phyloP scores from a whole-genome alignment of 768 basidiomycete species.

The Saitozyma sp. region DNA sequence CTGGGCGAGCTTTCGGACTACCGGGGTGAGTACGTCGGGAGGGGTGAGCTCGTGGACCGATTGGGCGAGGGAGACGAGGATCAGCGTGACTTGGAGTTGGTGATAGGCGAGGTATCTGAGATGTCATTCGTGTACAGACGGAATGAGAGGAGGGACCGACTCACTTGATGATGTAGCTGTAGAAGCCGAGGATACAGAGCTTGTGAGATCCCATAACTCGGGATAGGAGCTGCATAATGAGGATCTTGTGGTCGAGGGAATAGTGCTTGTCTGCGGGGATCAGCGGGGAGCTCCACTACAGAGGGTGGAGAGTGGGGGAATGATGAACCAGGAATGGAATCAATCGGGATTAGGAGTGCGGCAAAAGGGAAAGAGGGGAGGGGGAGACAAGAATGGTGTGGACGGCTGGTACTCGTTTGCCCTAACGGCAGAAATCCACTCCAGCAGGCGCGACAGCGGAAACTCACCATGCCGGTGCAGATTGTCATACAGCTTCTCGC shows the following conservation, averaged over 20 bases:
- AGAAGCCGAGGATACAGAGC: constrained; percentile 88
- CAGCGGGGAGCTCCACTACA: not conserved
- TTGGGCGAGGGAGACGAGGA: constrained; percentile 90
- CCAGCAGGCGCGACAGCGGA: not conserved
- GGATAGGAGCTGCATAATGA: constrained; percentile 93
- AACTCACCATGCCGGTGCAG: constrained; percentile 65
- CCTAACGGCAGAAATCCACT: not conserved
- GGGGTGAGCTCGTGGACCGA: constrained; percentile 94
- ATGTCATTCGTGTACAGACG: constrained; percentile 4
- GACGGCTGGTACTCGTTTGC: too few species aligned
- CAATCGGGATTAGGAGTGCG: too few species aligned
- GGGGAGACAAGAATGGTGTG: too few species aligned
- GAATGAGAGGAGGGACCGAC: constrained; percentile 6
- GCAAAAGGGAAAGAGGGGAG: too few species aligned
- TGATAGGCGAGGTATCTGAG: constrained; percentile 82
- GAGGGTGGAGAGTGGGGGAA: too few species aligned
- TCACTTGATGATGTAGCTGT: constrained; percentile 79
- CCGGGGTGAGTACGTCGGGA: constrained; percentile 84
- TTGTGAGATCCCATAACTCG: constrained; percentile 92
- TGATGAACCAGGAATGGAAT: too few species aligned
- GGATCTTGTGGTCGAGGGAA: constrained; percentile 92
- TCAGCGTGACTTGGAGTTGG: constrained; percentile 87
- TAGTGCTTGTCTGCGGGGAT: constrained; percentile 76
- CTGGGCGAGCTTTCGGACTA: constrained; percentile 83
- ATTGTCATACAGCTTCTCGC: constrained; percentile 85